phyloP scores from a whole-genome alignment of 257 asterid species.

The Galeopsis tetrahit region DNA sequence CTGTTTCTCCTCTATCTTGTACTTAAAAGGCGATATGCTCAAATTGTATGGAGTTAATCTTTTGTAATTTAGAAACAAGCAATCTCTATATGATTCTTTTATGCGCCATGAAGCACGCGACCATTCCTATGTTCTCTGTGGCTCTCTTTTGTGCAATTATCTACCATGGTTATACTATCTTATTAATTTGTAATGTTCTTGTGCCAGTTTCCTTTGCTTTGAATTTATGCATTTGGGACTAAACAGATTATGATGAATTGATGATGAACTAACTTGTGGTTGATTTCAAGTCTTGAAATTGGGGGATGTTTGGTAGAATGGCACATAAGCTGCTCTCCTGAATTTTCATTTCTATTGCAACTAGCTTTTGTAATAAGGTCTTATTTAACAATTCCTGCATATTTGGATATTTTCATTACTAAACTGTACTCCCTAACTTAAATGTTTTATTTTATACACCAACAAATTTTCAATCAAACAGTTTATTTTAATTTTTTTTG shows the following conservation, averaged over 20 bases:
- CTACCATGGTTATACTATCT: neutral
- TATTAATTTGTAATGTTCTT: neutral
- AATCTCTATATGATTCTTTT: slow-evolving; percentile 6
- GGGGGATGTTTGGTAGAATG: neutral
- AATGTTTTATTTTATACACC: no score
- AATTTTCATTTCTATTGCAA: neutral
- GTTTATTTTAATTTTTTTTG: no score
- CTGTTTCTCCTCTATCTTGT: neutral
- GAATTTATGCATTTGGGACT: slow-evolving; percentile 15
- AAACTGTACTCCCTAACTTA: no score
- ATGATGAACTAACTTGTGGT: slow-evolving; percentile 1
- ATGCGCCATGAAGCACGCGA: neutral
- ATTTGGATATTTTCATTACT: neutral
- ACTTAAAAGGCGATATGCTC: neutral
- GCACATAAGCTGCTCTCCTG: neutral
- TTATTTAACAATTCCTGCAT: neutral
- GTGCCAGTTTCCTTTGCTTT: neutral
- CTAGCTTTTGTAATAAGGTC: neutral
- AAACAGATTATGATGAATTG: slow-evolving; percentile 9
- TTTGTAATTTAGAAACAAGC: slow-evolving; percentile 22
- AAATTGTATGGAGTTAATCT: slow-evolving; percentile 25
- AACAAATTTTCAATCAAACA: no score
- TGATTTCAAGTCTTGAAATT: neutral
- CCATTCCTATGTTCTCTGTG: neutral
- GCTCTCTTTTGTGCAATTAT: neutral